Percentiles rank a stretch among this genome's conserved stretches.
Evolutionary conservation across 208 protist genomes (phyloP).

Genomic region (Trypanosoma scelopori): DNA sequence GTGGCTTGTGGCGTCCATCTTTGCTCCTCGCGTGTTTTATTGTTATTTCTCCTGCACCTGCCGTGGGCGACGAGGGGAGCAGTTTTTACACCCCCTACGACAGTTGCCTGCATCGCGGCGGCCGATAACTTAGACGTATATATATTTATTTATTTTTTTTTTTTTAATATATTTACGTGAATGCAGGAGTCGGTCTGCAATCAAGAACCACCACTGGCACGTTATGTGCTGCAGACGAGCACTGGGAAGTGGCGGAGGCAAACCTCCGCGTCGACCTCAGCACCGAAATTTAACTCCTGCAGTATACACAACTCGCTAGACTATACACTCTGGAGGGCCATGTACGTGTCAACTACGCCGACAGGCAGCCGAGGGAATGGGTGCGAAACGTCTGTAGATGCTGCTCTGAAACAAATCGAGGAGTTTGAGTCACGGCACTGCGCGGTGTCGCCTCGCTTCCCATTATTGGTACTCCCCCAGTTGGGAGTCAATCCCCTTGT

Average conservation of each 20-base stretch:
- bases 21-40: too few relatives aligned
- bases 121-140: conserved; percentile 1
- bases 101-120: too few relatives aligned
- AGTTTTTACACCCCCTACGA: too few relatives aligned
- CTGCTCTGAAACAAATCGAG: conserved; percentile 14
- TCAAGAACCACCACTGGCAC: conserved; percentile 25
- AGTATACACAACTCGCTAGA: conserved; percentile 64
- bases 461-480: neutral
- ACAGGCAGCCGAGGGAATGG: neutral
- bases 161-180: neutral
- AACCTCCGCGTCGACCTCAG: neutral
- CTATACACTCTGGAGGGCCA: conserved; percentile 48
- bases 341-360: conserved; percentile 7
- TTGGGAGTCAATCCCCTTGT: conserved; percentile 54
- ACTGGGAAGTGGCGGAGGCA: conserved; percentile 31
- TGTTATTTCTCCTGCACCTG: neutral
- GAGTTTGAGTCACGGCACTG: conserved; percentile 22
- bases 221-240: conserved; percentile 27
- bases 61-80: too few relatives aligned
- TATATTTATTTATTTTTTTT: neutral
- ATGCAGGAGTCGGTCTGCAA: neutral
- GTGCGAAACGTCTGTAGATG: neutral
- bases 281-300: neutral
- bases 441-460: neutral
- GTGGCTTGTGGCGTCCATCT: neutral